Evolutionary conservation across 2,329 filamentous ascomycete species (phyloP).

Genomic region (Boeremia exigua): DNA sequence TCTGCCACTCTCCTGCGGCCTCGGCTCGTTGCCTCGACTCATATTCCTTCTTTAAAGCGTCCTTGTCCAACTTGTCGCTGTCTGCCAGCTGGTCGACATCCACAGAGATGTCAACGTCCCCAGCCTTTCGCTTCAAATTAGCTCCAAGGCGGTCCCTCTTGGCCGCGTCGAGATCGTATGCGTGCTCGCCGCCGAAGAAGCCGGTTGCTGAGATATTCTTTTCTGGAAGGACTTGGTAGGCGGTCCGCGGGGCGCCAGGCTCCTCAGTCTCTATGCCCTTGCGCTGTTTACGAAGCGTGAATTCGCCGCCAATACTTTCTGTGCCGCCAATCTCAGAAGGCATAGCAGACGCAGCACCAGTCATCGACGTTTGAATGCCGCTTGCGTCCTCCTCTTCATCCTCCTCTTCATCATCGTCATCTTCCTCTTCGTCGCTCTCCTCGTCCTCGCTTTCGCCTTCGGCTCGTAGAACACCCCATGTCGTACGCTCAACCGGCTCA

Average conservation of each 20-base stretch:
- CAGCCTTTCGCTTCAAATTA: conserved; percentile 86
- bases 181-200: conserved; percentile 94
- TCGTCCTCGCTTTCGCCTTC: conserved; percentile 74
- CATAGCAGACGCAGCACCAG: conserved; percentile 73
- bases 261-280: conserved; percentile 87
- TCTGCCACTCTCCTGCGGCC: conserved; percentile 67
- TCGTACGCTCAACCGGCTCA: conserved; percentile 81
- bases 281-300: conserved; percentile 87
- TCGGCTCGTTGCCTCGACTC: conserved; percentile 72
- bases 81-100: conserved; percentile 80
- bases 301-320: conserved; percentile 81
- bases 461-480: conserved; percentile 92
- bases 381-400: conserved; percentile 68
- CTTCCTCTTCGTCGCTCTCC: conserved; percentile 63
- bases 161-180: conserved; percentile 80
- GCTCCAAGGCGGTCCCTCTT: conserved; percentile 70
- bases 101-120: conserved; percentile 91
- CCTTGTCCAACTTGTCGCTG: conserved; percentile 81
- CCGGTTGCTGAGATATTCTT: conserved; percentile 83
- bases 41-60: conserved; percentile 80
- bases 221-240: conserved; percentile 90
- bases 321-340: conserved; percentile 79
- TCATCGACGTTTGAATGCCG: conserved; percentile 74
- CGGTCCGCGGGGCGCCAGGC: conserved; percentile 70
- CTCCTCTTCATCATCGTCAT: conserved; percentile 69